These are phyloP conservation scores for Malus sieversii DNA, from an alignment of 306 rosid genomes.

Conservation along the genomic window DNA sequence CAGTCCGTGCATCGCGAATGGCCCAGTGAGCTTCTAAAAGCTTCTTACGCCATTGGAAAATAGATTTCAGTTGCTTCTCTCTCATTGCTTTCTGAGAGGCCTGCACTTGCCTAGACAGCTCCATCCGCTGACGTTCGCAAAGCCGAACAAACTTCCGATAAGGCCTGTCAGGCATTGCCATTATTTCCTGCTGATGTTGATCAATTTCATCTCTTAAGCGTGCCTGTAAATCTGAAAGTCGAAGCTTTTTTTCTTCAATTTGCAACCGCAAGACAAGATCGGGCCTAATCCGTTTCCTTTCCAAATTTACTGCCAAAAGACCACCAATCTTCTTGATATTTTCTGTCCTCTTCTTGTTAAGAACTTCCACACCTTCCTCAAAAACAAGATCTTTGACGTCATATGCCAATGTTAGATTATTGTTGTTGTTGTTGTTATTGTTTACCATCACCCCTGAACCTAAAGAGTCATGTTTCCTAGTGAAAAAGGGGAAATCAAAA, in stretches of 20 bases:
- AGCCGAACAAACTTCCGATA: conserved; percentile 85
- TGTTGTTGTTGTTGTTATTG: conserved; percentile 52
- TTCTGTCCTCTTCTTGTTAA: conserved; percentile 65
- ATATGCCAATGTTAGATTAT: conserved; percentile 73
- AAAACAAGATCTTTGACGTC: conserved; percentile 83
- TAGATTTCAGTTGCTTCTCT: conserved; percentile 90
- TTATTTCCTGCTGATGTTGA: conserved; percentile 95
- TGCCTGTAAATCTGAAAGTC: conserved; percentile 79
- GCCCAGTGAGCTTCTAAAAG: conserved; percentile 97
- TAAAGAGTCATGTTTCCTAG: conserved; percentile 83
- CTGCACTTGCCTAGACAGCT: conserved; percentile 85
- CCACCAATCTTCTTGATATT: conserved; percentile 84
- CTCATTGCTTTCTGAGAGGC: conserved; percentile 78
- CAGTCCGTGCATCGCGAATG: conserved; percentile 93
- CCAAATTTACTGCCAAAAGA: conserved; percentile 77
- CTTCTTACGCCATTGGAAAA: conserved; percentile 94
- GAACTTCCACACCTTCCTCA: conserved; percentile 82
- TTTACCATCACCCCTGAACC: conserved; percentile 72
- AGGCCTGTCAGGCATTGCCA: conserved; percentile 98
- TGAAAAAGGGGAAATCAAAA: conserved; percentile 95
- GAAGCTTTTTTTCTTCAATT: conserved; percentile 92
- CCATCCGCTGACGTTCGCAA: conserved; percentile 96
- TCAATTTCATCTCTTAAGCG: conserved; percentile 93
- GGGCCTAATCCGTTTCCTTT: conserved; percentile 91
- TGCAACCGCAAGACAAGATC: conserved; percentile 88